phyloP scores from a whole-genome alignment of 208 protist genomes.

The Trypanosoma theileri region DNA sequence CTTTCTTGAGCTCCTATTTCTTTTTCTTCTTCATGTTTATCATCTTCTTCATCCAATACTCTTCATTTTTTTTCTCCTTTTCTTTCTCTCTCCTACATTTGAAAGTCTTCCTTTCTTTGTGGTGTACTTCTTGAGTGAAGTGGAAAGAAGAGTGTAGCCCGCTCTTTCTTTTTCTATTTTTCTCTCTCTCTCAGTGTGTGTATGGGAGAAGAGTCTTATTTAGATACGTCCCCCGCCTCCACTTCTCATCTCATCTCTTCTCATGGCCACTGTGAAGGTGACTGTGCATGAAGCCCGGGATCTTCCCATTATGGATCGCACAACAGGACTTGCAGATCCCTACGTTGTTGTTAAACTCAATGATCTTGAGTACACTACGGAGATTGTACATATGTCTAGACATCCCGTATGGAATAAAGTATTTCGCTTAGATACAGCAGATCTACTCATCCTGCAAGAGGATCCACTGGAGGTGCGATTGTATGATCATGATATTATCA shows the following conservation, averaged over 20 bases:
- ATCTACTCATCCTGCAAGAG: constrained; percentile 92
- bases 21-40: neutral
- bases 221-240: neutral
- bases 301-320: constrained; percentile 91
- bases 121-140: neutral
- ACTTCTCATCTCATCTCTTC: neutral
- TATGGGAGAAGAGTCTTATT: neutral
- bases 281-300: constrained; percentile 88
- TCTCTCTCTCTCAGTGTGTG: neutral
- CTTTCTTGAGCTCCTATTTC: neutral
- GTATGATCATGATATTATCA: constrained; percentile 96
- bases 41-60: no score
- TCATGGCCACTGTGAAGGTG: constrained; percentile 89
- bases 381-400: constrained; percentile 71
- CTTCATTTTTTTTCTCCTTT: no score
- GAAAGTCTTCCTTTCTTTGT: neutral
- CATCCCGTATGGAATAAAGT: constrained; percentile 83
- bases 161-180: neutral
- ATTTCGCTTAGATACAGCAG: constrained; percentile 81
- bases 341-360: constrained; percentile 87
- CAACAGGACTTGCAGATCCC: constrained; percentile 82
- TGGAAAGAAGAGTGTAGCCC: neutral
- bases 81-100: neutral
- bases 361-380: constrained; percentile 74
- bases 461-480: constrained; percentile 93